Evolutionary conservation across 805 yeast genomes (phyloP), one percentile per base, ranked within the genome.

Genomic region (Metschnikowia colocasiae): DNA sequence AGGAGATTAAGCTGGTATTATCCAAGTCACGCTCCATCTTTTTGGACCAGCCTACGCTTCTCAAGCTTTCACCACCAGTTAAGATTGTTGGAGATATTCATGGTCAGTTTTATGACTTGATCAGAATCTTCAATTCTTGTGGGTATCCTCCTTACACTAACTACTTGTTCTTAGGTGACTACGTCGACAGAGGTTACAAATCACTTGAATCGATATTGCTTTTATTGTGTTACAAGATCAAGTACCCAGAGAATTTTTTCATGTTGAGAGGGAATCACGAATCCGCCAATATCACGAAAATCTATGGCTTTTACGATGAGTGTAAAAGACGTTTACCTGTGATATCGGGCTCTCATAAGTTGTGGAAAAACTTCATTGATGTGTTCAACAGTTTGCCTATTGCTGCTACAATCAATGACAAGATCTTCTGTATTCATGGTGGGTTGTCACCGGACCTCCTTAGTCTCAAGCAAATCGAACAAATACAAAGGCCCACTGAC

Each of bases 31-130:
- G 88, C 48, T 78, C 80, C 41, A 70, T 83, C 15, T 82, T 84
- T 46, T 59, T 83, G 61, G 71, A 67, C 8, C 91, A 84, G 56
- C 90, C 91, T 7, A 75, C 83, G 29, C 61, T 84, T 44, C 68
- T 84, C 50, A 80, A 81, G 54, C 65, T 84, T 50, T 81, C 85
- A 1, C 85, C 94, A 0, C 91, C 94, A 0, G 92, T 86, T 3
- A 87, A 87, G 62, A 79, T 87, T 49, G 92, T 86, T 6, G 94
- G 94, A 36, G 90, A 88, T 66, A 83, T 87, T 46, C 94, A 87
- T 65, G 95, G 84, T 3, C 84, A 79, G 55, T 79, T 74, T 55
- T 65, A 68, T 53, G 84, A 79, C 59, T 68, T 79, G 52, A 60
- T 78, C 33, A 61, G 84, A 45, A 78, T 79, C 31, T 78, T 79